Base-by-base conservation (phyloP, 192 early-diverging fungal genomes). In the Coemansia sp. region DNA sequence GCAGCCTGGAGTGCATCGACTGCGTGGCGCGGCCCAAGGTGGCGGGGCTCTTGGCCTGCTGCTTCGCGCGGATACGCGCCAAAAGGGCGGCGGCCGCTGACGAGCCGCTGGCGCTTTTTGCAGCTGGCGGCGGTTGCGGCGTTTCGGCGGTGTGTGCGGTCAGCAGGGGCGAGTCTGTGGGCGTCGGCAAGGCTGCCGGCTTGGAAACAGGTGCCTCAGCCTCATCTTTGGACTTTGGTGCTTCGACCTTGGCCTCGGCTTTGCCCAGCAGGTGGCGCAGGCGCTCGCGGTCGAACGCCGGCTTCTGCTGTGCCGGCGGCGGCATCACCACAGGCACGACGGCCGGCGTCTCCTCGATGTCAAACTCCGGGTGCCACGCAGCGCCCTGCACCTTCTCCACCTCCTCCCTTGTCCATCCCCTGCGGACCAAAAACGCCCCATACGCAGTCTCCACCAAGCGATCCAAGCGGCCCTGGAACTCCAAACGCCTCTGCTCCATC, bases 11-110 rank as follows among this genome's bases (percentile, higher is more conserved):
- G 19, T 74, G 50, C 66, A 76, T 71, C n/a, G 79, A 59, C 1
- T 59, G 67, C 0, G 58, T 69, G 22, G 41, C 53, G 2, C 62
- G 62, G 12, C 57, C 56, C 8, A 53, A 30, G 1, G 50, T 21
- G 17, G 44, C 37, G 6, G 37, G 33, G 4, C 23, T 15, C 0
- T 61, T 64, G 21, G 67, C 63, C 11, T 62, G 64, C 44, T 81
- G 71, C 50, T 81, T 81, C 7, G 58, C 72, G 37, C 79, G 79
- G 46, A 81, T 81, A 0, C 79, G 79, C 18, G 75, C 79, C 9
- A 81, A 53, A 21, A 81, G 60, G 19, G 62, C 57, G 14, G 57
- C 46, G 9, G 69, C 74, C 9, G 33, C 19, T 1, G 57, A 33
- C 12, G 52, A 38, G 3, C 62, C 62, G 7, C 41, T 47, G 17